These are phyloP conservation scores for Yamadazyma blattariae DNA, from an alignment of 1,139 yeast species.

Conservation along the genomic window DNA sequence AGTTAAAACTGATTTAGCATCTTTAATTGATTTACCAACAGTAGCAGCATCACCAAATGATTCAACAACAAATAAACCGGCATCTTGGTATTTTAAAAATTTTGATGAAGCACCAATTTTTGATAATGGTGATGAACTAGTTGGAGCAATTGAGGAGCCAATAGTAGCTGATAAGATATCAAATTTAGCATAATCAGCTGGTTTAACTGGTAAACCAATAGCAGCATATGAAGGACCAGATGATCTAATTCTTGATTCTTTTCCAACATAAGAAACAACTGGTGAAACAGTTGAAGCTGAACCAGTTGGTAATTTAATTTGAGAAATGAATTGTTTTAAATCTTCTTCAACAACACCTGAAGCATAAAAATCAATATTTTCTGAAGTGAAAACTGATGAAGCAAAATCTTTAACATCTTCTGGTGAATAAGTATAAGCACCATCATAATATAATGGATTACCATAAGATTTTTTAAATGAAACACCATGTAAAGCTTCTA, in stretches of 20 bases:
- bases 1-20: conserved; percentile 55
- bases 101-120: conserved; percentile 58
- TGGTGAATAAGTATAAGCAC: conserved; percentile 52
- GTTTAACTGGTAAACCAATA: conserved; percentile 76
- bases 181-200: conserved; percentile 63
- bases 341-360: conserved; percentile 75
- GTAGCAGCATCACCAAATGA: conserved; percentile 60
- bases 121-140: conserved; percentile 46
- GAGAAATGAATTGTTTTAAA: conserved; percentile 62
- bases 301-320: conserved; percentile 68
- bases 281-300: conserved; percentile 42
- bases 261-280: conserved; percentile 55
- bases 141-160: conserved; percentile 59
- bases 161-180: conserved; percentile 73
- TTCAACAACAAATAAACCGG: conserved; percentile 75
- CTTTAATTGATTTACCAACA: conserved; percentile 62
- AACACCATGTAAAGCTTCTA: conserved; percentile 76
- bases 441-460: conserved; percentile 75
- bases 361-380: conserved; percentile 70
- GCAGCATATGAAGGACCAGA: conserved; percentile 69
- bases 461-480: conserved; percentile 91
- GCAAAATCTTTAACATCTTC: conserved; percentile 73
- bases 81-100: conserved; percentile 70
- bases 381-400: conserved; percentile 62
- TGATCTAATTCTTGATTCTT: conserved; percentile 71